Evolutionary conservation across 768 basidiomycete species (phyloP), one percentile per base, ranked within the genome.

Genomic region (Boletus rubescentipes): DNA sequence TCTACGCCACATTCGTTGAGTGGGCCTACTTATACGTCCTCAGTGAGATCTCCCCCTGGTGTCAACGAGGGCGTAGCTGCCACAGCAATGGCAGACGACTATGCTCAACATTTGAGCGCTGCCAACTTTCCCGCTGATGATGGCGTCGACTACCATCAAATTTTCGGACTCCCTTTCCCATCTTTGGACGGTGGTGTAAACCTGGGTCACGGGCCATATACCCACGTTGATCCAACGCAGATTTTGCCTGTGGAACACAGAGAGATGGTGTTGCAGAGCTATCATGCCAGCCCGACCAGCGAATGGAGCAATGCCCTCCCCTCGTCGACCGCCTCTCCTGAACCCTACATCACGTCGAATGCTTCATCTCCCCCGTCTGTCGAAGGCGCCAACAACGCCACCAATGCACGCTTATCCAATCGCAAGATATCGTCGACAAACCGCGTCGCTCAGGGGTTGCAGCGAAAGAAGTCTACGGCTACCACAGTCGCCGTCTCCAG

Each of bases 221-320:
- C 89, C 34, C 87, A 89, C 70, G 89, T 98, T 54, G 92, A 98
- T 73, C 95, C 95, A 9, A 88, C 89, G n/a, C 92, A 96, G 72
- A 89, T 96, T 40, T 70, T 81, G 54, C 76, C 75, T n/a, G 68
- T 73, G 37, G 76, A 79, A 39, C 73, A 75, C 42, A 59, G 63
- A 46, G 73, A 75, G 34, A 65, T 69, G 55, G 68, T 75, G 11
- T 78, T 78, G 63, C 72, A 77, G 39, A 75, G 75, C 57, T 83
- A 83, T 73, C 88, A 86, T 64, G 75, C 85, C 40, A 92, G 87
- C 68, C 89, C 91, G 7, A 87, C 87, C 15, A 91, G 89, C 67
- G 90, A 91, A 67, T 91, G 89, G 88, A 82, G 80, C 23, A 88
- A 85, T 64, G 84, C 83, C 21, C 74, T 84, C 35, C 80, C 86